phyloP scores from a whole-genome alignment of 495 filamentous ascomycete genomes.

The Penicillium subrubescens region DNA sequence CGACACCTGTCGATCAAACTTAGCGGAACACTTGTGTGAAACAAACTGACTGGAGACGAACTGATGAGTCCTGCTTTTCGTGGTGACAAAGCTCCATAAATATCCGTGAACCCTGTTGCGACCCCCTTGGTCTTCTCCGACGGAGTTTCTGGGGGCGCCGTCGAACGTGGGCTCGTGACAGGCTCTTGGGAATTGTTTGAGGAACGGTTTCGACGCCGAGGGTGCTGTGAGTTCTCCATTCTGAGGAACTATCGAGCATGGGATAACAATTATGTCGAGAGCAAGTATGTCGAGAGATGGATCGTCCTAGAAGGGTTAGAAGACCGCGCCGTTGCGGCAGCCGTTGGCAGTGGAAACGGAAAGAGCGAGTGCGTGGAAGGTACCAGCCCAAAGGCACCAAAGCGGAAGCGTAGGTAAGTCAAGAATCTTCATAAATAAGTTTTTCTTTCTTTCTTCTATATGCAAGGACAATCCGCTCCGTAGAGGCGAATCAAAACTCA shows the following conservation, averaged over 20 bases:
- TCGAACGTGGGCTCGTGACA: background rate
- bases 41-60: conserved; percentile 16
- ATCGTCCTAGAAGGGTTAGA: background rate
- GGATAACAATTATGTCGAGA: too few relatives aligned
- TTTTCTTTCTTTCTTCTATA: conserved; percentile 32
- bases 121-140: background rate
- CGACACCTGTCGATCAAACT: conserved; percentile 58
- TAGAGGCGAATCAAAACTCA: conserved; percentile 19
- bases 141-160: background rate
- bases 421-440: conserved; percentile 5
- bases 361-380: conserved; percentile 4
- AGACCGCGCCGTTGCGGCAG: background rate
- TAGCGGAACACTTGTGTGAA: conserved; percentile 6
- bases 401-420: background rate
- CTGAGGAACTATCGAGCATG: background rate
- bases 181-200: conserved; percentile 4
- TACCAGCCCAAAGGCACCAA: background rate
- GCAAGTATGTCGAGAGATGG: background rate
- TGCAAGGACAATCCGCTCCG: conserved; percentile 26
- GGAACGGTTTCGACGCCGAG: conserved; percentile 10
- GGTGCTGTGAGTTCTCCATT: conserved; percentile 11
- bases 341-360: background rate
- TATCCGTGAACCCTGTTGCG: conserved; percentile 24
- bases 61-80: conserved; percentile 75
- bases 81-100: conserved; percentile 64